Percentiles rank a stretch among this genome's conserved stretches.
These are phyloP conservation scores for Fraxinus xanthoxyloides DNA, from an alignment of 305 asterid genomes.

Conservation along the genomic window DNA sequence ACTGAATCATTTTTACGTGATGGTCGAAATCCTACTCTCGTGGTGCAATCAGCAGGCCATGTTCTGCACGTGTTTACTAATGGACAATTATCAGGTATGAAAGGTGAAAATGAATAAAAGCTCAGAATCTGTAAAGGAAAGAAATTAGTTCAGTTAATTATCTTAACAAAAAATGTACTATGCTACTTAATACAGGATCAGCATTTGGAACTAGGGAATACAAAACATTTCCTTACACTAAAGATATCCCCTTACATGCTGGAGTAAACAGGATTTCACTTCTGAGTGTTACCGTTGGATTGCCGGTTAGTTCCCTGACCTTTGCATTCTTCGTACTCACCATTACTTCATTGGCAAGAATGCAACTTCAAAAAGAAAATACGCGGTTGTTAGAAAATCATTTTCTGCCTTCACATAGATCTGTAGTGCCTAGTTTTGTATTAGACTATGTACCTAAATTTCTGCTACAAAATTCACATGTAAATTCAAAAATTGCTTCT, in stretches of 20 bases:
- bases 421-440: not conserved
- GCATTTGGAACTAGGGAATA: constrained; percentile 58
- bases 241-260: constrained; percentile 57
- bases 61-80: constrained; percentile 79
- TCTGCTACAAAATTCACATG: not conserved
- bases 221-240: constrained; percentile 50
- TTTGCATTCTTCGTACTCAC: not conserved
- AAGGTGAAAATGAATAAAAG: not conserved
- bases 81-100: constrained; percentile 58
- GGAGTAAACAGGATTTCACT: constrained; percentile 73
- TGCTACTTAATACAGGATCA: constrained; percentile 56
- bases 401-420: not conserved
- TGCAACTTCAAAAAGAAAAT: not conserved
- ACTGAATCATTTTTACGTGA: constrained; percentile 68
- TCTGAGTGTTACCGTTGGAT: constrained; percentile 86
- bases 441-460: not conserved
- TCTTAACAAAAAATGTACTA: not conserved
- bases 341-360: not conserved
- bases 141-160: not conserved
- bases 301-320: constrained; percentile 55
- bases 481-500: not conserved
- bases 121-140: not conserved
- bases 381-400: not conserved
- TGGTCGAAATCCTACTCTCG: constrained; percentile 51
- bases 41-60: constrained; percentile 78